Base-by-base conservation (phyloP, 371 early-diverging fungal genomes). In the Circinella minor region DNA sequence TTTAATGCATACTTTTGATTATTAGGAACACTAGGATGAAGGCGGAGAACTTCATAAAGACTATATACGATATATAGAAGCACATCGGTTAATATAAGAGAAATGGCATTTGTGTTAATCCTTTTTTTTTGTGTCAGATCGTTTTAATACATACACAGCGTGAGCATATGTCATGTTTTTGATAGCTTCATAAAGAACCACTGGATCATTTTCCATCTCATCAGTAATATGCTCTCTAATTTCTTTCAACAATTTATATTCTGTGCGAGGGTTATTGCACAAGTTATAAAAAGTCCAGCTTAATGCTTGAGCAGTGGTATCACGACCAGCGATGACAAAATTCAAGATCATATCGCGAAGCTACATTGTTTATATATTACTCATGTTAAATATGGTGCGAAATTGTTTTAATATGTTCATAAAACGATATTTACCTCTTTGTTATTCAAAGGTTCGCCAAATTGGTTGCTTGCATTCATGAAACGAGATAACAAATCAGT, bases 221-320 rank as follows among this genome's bases (percentile, higher is more conserved):
- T 75, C 74, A 8, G 74, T 71, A 10, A 87, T 73, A 13, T 78
- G 71, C 17, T 62, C 67, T 36, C 67, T 64, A 27, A 86, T 79
- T 67, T 91, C 92, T 8, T 79, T 62, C 10, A 80, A 51, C 0
- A 90, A 74, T 64, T 83, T 81, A 17, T 68, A 64, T 38, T 83
- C 78, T 9, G 85, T 67, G 4, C 78, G 71, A 34, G 89, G 89
- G 18, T 88, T 70, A 37, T 76, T 61, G 15, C 65, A 39, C 8
- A 93, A 66, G 14, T 77, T 67, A 46, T 82, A 91, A 60, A 93
- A 78, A 14, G 84, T 75, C 93, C 93, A 93, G 0, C 88, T 79
- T 10, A 93, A 69, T 0, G 92, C 85, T 64, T 90, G 89, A 0
- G 93, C 93, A 3, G 93, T 93, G 0, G 93, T 92, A 54, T 90